phyloP scores from a whole-genome alignment of 495 filamentous ascomycete genomes.

The Aspergillus asperescens region DNA sequence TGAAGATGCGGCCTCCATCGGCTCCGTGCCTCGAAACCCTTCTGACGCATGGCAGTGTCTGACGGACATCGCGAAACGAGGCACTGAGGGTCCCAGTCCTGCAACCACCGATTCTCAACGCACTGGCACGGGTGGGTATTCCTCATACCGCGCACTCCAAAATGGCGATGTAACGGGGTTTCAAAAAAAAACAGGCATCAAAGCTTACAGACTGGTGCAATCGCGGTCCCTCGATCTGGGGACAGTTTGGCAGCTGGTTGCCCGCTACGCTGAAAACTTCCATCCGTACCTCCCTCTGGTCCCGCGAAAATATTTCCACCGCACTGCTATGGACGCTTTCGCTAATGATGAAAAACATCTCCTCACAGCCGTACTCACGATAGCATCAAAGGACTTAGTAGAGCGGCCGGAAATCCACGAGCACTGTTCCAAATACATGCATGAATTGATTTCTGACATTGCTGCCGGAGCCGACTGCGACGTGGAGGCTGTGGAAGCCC shows the following conservation, averaged over 20 bases:
- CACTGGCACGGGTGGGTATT: conserved; percentile 21
- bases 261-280: conserved; percentile 51
- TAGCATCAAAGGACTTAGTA: conserved; percentile 56
- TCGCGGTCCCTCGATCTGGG: conserved; percentile 43
- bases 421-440: conserved; percentile 59
- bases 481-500: conserved; percentile 59
- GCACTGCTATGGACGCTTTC: conserved; percentile 43
- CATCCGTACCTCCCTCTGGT: conserved; percentile 61
- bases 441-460: conserved; percentile 54
- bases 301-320: conserved; percentile 49
- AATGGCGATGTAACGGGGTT: conserved; percentile 29
- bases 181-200: conserved; percentile 30
- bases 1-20: conserved; percentile 38
- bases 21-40: conserved; percentile 41
- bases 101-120: conserved; percentile 21
- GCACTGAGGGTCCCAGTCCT: conserved; percentile 18
- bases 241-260: conserved; percentile 47
- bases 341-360: conserved; percentile 52
- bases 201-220: conserved; percentile 48
- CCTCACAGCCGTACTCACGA: conserved; percentile 57
- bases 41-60: conserved; percentile 49
- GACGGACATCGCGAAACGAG: conserved; percentile 37
- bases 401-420: conserved; percentile 53
- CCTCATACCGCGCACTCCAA: conserved; percentile 28
- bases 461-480: conserved; percentile 55